Conservation (phyloP, 2,329 filamentous ascomycete species). For the Penicillium frequentans region DNA sequence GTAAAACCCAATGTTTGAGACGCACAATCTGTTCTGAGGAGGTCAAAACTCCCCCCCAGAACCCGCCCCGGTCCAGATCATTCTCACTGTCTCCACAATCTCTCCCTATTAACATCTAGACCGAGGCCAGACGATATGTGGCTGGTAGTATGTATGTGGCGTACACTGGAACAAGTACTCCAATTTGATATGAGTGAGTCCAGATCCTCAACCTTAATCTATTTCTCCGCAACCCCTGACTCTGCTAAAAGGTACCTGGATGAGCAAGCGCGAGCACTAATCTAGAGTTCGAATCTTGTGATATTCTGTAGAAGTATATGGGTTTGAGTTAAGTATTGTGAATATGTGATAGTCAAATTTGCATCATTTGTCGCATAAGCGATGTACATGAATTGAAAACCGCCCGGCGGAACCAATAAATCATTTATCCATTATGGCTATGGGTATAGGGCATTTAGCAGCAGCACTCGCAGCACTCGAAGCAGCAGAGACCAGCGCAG, state of each 20-base stretch:
- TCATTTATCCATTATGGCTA: neutral
- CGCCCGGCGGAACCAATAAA: neutral
- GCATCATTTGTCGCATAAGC: neutral
- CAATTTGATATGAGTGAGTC: neutral
- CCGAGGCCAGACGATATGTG: neutral
- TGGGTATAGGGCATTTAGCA: neutral
- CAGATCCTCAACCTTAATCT: neutral
- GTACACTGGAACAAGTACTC: neutral
- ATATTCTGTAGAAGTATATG: neutral
- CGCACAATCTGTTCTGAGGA: neutral
- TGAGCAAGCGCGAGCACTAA: neutral
- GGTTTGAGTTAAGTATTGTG: neutral
- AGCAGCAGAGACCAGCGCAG: constrained; percentile 16
- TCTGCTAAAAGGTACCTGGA: neutral
- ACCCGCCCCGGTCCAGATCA: neutral
- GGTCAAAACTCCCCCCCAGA: neutral
- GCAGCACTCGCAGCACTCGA: constrained; percentile 14
- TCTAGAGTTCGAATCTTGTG: neutral
- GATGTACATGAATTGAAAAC: neutral
- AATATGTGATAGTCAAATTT: neutral
- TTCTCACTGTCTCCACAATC: neutral
- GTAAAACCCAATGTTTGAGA: too few species aligned
- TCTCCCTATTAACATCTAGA: neutral
- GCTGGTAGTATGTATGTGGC: neutral
- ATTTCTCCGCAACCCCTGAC: neutral